phyloP scores from a whole-genome alignment of 306 rosid species.

The Acacia melanoxylon region DNA sequence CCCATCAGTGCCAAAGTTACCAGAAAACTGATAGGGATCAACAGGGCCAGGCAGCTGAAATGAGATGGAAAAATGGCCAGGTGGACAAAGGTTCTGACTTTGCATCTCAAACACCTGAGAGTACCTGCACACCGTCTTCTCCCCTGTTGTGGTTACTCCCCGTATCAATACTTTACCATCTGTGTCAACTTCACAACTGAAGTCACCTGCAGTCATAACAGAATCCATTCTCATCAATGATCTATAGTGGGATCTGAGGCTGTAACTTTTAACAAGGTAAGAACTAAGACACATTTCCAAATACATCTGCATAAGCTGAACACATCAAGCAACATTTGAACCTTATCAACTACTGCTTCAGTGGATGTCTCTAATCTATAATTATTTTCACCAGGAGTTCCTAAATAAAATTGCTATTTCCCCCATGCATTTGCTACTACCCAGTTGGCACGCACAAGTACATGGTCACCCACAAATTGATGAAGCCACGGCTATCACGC shows the following conservation, averaged over 20 bases:
- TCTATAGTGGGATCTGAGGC: neutral
- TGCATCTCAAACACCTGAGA: slow-evolving; percentile 80
- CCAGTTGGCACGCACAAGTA: neutral
- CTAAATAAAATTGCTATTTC: neutral
- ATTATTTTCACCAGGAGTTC: neutral
- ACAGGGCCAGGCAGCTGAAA: slow-evolving; percentile 87
- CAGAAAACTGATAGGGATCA: slow-evolving; percentile 60
- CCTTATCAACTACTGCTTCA: neutral
- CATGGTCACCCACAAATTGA: neutral
- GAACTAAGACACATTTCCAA: neutral
- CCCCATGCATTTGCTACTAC: neutral
- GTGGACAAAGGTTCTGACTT: slow-evolving; percentile 71
- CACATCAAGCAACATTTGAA: neutral
- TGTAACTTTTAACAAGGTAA: slow-evolving; percentile 1
- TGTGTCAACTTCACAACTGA: slow-evolving; percentile 63
- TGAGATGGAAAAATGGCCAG: slow-evolving; percentile 69
- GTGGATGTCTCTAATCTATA: neutral
- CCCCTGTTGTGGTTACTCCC: slow-evolving; percentile 80
- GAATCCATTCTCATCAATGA: slow-evolving; percentile 28
- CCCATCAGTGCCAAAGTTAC: slow-evolving; percentile 74
- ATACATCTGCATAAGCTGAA: neutral
- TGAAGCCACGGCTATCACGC: neutral
- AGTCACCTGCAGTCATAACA: slow-evolving; percentile 55
- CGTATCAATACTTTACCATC: slow-evolving; percentile 58
- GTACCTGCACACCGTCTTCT: slow-evolving; percentile 58